Percentiles rank a stretch among this genome's conserved stretches.
Evolutionary conservation across 2,329 filamentous ascomycete species (phyloP).

Genomic region (Xylaria sp.): DNA sequence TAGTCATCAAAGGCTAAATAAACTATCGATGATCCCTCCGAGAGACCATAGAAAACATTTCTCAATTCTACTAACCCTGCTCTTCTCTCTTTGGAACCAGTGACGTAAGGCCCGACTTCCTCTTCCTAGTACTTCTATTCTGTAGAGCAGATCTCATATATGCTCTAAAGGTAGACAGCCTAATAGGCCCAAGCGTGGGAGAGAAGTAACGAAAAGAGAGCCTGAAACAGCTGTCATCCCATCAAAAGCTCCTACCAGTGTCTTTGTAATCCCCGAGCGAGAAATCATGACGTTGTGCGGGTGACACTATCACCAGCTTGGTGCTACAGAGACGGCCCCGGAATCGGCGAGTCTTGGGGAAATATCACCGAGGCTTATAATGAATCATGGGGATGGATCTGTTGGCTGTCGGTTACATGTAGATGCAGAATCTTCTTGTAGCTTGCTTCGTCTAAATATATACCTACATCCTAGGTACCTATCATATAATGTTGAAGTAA

Average conservation of each 20-base stretch:
- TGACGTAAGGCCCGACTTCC: background rate
- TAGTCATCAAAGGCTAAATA: background rate
- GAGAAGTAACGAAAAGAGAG: background rate
- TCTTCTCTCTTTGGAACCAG: background rate
- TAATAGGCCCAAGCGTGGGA: background rate
- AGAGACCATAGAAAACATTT: background rate
- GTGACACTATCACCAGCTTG: background rate
- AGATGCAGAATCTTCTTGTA: no score
- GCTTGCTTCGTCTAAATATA: no score
- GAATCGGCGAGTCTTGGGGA: background rate
- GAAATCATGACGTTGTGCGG: slow-evolving; percentile 12
- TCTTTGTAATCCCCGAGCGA: slow-evolving; percentile 28
- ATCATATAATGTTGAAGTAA: no score
- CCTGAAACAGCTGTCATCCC: background rate
- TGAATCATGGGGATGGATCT: no score
- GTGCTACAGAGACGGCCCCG: background rate
- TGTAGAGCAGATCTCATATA: background rate
- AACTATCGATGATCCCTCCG: background rate
- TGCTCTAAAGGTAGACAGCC: background rate
- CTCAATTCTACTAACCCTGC: background rate
- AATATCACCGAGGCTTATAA: no score
- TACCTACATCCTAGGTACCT: no score
- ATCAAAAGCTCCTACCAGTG: background rate
- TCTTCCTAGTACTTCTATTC: background rate
- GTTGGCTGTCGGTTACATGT: no score